These are phyloP conservation scores for Lasiodiplodia gonubiensis DNA, from an alignment of 2,329 filamentous ascomycete genomes.

Conservation along the genomic window DNA sequence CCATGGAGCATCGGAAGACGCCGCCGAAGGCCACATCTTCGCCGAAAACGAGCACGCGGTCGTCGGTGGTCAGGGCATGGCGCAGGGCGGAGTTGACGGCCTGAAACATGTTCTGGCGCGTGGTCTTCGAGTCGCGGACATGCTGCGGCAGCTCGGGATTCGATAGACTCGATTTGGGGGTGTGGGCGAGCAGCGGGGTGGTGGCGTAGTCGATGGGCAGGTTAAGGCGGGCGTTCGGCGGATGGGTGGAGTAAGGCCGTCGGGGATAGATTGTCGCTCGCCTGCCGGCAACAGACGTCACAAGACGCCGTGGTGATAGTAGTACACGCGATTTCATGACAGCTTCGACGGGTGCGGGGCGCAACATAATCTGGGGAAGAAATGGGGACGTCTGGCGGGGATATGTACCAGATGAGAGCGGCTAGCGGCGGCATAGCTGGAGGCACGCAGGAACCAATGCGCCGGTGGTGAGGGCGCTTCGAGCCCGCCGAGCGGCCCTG, in stretches of 20 bases:
- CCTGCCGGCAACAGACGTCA: background rate
- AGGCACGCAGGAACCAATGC: slow-evolving; percentile 1
- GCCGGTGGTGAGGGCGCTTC: background rate
- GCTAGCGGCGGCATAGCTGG: slow-evolving; percentile 16
- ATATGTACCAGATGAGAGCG: slow-evolving; percentile 11
- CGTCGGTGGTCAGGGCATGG: slow-evolving; percentile 80
- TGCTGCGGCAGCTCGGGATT: slow-evolving; percentile 71
- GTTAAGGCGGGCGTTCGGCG: slow-evolving; percentile 70
- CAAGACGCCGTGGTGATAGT: background rate
- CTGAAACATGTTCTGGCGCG: slow-evolving; percentile 88
- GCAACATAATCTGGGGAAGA: slow-evolving; percentile 24
- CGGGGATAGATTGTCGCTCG: slow-evolving; percentile 10
- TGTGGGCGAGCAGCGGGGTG: slow-evolving; percentile 81
- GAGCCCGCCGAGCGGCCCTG: background rate
- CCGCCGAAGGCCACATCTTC: slow-evolving; percentile 98
- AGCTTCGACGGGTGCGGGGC: slow-evolving; percentile 7
- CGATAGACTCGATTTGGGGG: slow-evolving; percentile 71
- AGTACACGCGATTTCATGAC: slow-evolving; percentile 4
- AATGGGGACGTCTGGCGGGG: slow-evolving; percentile 2
- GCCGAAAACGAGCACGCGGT: slow-evolving; percentile 88
- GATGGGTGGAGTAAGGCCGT: slow-evolving; percentile 54
- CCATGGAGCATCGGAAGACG: slow-evolving; percentile 93
- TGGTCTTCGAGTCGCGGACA: slow-evolving; percentile 61
- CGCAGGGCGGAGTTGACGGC: slow-evolving; percentile 89
- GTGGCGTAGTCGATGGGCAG: slow-evolving; percentile 84